Conservation (phyloP, 352 stramenopile genomes). For the Phytophthora constricta region DNA sequence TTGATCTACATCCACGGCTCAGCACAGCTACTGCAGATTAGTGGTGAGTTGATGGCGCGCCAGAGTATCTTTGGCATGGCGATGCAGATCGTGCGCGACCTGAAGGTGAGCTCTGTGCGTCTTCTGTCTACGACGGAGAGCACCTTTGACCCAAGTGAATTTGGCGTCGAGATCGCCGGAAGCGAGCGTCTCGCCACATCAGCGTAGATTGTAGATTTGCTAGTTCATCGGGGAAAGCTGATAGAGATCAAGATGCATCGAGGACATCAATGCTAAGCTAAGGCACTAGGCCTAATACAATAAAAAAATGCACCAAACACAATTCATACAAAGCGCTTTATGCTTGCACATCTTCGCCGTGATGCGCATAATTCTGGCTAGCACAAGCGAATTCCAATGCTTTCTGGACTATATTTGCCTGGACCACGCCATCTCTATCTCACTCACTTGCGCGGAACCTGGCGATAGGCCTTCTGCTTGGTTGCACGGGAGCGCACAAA, state of each 20-base stretch:
- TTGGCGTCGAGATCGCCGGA: conserved; percentile 56
- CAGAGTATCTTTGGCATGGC: conserved; percentile 87
- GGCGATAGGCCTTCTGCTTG: conserved; percentile 47
- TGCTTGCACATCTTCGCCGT: conserved; percentile 1
- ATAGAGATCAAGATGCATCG: background rate
- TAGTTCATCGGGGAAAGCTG: background rate
- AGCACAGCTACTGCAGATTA: conserved; percentile 69
- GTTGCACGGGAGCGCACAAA: conserved; percentile 58
- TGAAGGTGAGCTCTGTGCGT: conserved; percentile 60
- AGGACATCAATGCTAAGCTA: conserved; percentile 3
- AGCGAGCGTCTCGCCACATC: conserved; percentile 38
- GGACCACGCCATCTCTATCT: conserved; percentile 21
- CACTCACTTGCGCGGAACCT: conserved; percentile 39
- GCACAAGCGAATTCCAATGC: background rate
- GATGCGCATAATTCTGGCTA: background rate
- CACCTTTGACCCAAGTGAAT: conserved; percentile 71
- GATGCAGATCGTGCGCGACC: conserved; percentile 72
- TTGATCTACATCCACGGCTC: conserved; percentile 73
- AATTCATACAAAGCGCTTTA: conserved; percentile 12
- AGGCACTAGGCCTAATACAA: conserved; percentile 10
- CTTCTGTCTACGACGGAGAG: conserved; percentile 52
- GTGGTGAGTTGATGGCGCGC: conserved; percentile 81
- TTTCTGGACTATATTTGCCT: background rate
- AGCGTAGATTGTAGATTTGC: conserved; percentile 15
- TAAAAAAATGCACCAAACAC: no score